Base-by-base conservation (phyloP, 2,329 filamentous ascomycete genomes). In the Mycosphaerella sp. region DNA sequence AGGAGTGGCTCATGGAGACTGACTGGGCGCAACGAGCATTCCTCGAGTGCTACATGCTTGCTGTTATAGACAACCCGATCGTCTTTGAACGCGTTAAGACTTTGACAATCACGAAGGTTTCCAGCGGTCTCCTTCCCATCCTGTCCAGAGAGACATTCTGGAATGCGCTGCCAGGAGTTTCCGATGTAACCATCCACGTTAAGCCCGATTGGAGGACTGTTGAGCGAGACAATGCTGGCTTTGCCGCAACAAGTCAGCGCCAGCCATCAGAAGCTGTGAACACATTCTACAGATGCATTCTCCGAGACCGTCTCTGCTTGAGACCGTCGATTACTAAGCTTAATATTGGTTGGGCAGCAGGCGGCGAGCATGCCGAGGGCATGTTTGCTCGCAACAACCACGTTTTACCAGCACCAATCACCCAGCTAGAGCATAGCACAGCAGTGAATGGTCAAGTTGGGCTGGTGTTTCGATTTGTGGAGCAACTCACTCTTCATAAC, bases 11-110 rank as follows among this genome's bases (percentile, higher is more conserved):
- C 1, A 69, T 84, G 34, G 83, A 87, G 64, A 79, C 81, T 3
- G 78, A 82, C 46, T 86, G 83, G 80, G 82, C 82, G 6, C 82
- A 87, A 57, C 73, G 79, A 47, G 83, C 82, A 14, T 83, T 87
- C 63, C 72, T 87, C 41, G 79, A 82, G 43, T 84, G 83, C 1
- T 87, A 84, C 58, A 77, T 82, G 57, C 76, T 86, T 42, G 78
- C 81, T 1, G 66, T 86, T 39, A 78, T 82, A 18, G 81, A 86
- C 60, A 84, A 84, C 53, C 70, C 71, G 4, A 57, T 62, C 4
- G 75, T 71, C 1, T 85, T 86, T 57, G 53, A 62, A 6, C 67
- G 72, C 5, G 73, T 87, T 39, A 77, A 76, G 17, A 79, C 75
- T 5, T 64, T 88, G 37, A 84, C 78, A 30, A 75, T 88, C 44